Percentiles rank a stretch among this genome's conserved stretches.
Conservation (phyloP, 345 rosid genomes). For the Mercurialis annua region DNA sequence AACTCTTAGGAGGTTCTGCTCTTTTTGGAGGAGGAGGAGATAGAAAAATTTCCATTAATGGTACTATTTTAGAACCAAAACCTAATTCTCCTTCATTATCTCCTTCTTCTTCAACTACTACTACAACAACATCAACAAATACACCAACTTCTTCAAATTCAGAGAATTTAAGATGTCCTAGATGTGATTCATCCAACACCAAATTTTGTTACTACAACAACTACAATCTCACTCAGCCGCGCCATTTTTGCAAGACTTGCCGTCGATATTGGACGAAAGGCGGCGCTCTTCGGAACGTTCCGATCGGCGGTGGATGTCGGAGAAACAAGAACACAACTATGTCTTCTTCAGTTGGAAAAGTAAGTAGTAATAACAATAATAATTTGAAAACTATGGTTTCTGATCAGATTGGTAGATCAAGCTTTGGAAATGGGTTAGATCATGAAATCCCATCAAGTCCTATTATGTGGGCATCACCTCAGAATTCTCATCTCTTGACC, state of each 20-base stretch:
- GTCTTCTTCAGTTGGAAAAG: slow-evolving; percentile 35
- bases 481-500: slow-evolving; percentile 49
- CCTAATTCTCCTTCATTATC: slow-evolving; percentile 30
- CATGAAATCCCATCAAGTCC: slow-evolving; percentile 43
- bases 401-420: slow-evolving; percentile 50
- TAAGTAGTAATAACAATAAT: slow-evolving; percentile 21
- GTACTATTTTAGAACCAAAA: slow-evolving; percentile 45
- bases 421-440: slow-evolving; percentile 38
- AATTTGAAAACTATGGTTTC: slow-evolving; percentile 43
- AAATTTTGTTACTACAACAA: slow-evolving; percentile 84
- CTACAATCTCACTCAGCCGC: slow-evolving; percentile 80
- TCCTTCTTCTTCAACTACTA: slow-evolving; percentile 11
- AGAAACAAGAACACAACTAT: slow-evolving; percentile 48
- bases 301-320: slow-evolving; percentile 76
- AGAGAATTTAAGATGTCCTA: slow-evolving; percentile 57
- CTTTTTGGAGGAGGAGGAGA: slow-evolving; percentile 46
- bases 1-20: slow-evolving; percentile 50
- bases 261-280: slow-evolving; percentile 88
- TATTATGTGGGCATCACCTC: slow-evolving; percentile 47
- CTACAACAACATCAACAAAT: slow-evolving; percentile 13
- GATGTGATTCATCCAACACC: slow-evolving; percentile 72
- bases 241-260: slow-evolving; percentile 86
- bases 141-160: slow-evolving; percentile 30
- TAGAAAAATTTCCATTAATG: slow-evolving; percentile 37
- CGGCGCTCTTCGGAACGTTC: slow-evolving; percentile 67